Conservation (phyloP, 768 basidiomycete genomes). For the Pleurotus citrinopileatus region DNA sequence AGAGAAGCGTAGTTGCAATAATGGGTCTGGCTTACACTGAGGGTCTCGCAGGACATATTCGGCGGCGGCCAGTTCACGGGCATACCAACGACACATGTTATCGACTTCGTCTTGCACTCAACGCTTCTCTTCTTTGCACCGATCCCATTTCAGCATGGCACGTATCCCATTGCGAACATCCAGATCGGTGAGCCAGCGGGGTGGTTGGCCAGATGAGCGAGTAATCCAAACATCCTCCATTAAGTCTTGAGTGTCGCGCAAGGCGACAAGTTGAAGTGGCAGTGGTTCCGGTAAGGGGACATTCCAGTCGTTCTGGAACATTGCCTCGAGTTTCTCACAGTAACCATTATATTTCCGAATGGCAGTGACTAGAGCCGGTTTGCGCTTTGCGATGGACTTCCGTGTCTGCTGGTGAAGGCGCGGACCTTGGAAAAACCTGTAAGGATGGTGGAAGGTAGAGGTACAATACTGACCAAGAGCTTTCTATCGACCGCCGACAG, state of each 20-base stretch:
- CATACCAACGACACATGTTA: conserved; percentile 34
- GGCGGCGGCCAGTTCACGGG: conserved; percentile 23
- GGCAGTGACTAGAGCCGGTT: conserved; percentile 23
- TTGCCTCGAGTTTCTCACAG: conserved; percentile 20
- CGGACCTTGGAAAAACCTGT: conserved; percentile 19
- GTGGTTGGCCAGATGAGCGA: conserved; percentile 10
- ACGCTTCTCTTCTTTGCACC: conserved; percentile 26
- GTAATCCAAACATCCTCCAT: conserved; percentile 37
- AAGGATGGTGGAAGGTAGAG: not conserved
- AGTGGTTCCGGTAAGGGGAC: conserved; percentile 32
- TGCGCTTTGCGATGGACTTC: conserved; percentile 26
- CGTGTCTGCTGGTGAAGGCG: conserved; percentile 30
- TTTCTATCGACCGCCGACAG: conserved; percentile 25
- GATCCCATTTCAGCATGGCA: conserved; percentile 22
- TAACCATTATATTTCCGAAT: conserved; percentile 27
- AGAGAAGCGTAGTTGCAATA: conserved; percentile 2
- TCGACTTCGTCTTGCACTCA: conserved; percentile 24
- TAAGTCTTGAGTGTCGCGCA: conserved; percentile 21
- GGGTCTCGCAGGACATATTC: conserved; percentile 19
- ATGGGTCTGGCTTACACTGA: conserved; percentile 16
- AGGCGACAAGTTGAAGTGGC: conserved; percentile 23
- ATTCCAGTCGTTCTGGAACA: conserved; percentile 18
- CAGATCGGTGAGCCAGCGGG: conserved; percentile 30
- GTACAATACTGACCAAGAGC: conserved; percentile 4
- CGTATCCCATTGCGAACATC: conserved; percentile 28